Percentiles rank a stretch among this genome's conserved stretches.
Conservation (phyloP, 1,284 basidiomycete species). For the Cerrena zonata region DNA sequence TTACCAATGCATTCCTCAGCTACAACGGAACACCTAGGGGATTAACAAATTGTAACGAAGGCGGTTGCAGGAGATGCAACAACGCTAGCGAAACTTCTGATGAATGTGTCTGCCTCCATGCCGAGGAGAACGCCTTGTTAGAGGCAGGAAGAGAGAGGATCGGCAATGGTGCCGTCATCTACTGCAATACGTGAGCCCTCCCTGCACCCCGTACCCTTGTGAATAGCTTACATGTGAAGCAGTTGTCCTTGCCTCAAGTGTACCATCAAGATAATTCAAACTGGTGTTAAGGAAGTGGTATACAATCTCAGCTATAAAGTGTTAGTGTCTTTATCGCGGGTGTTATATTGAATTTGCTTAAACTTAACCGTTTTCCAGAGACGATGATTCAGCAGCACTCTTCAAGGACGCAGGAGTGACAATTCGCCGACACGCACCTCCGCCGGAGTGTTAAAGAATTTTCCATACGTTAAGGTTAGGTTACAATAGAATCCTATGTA, state of each 20-base stretch:
- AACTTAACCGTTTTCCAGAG: constrained; percentile 39
- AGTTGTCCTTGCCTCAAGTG: constrained; percentile 97
- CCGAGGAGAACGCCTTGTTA: constrained; percentile 94
- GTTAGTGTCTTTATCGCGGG: constrained; percentile 41
- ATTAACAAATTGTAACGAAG: constrained; percentile 82
- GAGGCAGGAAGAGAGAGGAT: constrained; percentile 87
- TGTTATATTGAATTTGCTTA: constrained; percentile 13
- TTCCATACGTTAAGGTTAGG: background rate
- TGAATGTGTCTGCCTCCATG: constrained; percentile 93
- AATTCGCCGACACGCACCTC: constrained; percentile 58
- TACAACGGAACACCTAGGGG: constrained; percentile 97
- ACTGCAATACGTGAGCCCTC: constrained; percentile 76
- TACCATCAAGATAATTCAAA: constrained; percentile 95
- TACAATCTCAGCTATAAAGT: constrained; percentile 96
- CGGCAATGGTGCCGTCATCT: constrained; percentile 78
- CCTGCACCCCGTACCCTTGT: constrained; percentile 2
- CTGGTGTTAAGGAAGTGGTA: constrained; percentile 87
- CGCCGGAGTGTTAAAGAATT: constrained; percentile 9
- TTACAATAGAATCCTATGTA: constrained; percentile 36
- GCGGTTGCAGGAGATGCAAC: constrained; percentile 83
- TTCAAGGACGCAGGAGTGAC: constrained; percentile 76
- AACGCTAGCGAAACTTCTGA: constrained; percentile 53
- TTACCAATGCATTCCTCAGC: constrained; percentile 32
- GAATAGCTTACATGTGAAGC: constrained; percentile 2
- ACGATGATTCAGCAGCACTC: constrained; percentile 73